A percentile compares a stretch with the other conserved stretches of the same genome.
These are phyloP conservation scores for Neurospora sp. DNA, from an alignment of 495 filamentous ascomycete species.

Conservation along the genomic window DNA sequence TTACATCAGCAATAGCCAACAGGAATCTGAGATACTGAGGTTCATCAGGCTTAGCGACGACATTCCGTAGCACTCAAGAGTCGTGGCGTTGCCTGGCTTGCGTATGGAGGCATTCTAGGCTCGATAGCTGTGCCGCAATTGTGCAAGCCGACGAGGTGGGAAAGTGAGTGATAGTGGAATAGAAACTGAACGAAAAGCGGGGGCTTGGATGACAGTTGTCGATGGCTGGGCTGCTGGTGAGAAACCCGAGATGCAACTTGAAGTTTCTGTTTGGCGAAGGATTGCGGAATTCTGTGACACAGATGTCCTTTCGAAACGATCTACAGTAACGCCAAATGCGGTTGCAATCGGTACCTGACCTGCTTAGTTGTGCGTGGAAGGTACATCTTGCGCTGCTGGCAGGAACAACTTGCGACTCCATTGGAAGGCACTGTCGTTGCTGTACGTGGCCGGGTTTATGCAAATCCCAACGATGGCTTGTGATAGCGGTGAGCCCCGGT, in stretches of 20 bases:
- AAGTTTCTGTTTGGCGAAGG: not conserved
- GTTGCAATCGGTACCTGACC: not conserved
- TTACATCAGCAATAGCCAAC: not conserved
- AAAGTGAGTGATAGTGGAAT: not conserved
- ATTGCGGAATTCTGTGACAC: not conserved
- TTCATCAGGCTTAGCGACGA: not conserved
- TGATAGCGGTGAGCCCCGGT: not conserved
- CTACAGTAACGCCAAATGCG: not conserved
- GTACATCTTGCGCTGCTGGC: not conserved
- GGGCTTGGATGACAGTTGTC: not conserved
- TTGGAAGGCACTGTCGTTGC: not conserved
- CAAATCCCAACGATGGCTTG: not conserved
- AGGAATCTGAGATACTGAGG: not conserved
- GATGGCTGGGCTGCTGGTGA: not conserved
- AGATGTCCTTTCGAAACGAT: not conserved
- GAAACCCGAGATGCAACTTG: not conserved
- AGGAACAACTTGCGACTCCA: not conserved
- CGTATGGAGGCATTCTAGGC: not conserved
- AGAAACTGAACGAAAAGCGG: not conserved
- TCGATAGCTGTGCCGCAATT: not conserved
- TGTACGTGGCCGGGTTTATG: not conserved
- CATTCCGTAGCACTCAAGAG: not conserved
- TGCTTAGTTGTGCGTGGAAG: not conserved
- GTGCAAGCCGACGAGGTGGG: not conserved
- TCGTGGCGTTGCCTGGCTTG: not conserved